Conservation (phyloP, 148 eudicot genomes). For the Cornus controversa region DNA sequence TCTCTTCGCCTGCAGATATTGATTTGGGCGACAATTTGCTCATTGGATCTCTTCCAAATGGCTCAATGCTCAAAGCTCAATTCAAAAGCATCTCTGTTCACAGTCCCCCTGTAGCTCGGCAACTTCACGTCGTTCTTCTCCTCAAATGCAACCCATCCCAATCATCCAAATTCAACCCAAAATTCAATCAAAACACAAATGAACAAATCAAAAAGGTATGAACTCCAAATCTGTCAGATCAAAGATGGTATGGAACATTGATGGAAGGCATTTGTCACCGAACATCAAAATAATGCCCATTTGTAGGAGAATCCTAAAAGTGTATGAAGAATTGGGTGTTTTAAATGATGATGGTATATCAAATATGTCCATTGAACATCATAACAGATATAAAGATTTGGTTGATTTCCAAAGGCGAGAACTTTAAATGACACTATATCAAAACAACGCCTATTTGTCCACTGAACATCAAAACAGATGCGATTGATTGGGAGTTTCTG, state of each 20-base stretch:
- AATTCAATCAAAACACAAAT: too few species aligned
- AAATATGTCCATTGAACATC: too few species aligned
- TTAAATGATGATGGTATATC: too few species aligned
- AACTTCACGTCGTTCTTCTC: slow-evolving; percentile 62
- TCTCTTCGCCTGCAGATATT: slow-evolving; percentile 55
- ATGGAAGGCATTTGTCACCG: slow-evolving; percentile 64
- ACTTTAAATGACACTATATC: too few species aligned
- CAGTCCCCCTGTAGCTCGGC: slow-evolving; percentile 63
- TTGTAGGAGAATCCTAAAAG: slow-evolving; percentile 54
- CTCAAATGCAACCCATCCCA: slow-evolving; percentile 24
- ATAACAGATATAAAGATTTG: too few species aligned
- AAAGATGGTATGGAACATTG: slow-evolving; percentile 30
- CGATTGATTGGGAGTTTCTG: too few species aligned
- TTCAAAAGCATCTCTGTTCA: slow-evolving; percentile 58
- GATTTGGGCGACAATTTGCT: slow-evolving; percentile 75
- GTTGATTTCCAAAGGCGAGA: too few species aligned
- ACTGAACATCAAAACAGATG: too few species aligned
- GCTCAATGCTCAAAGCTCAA: slow-evolving; percentile 8
- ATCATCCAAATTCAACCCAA: background rate
- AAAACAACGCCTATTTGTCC: too few species aligned
- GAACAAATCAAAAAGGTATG: too few species aligned
- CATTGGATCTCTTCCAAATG: slow-evolving; percentile 47
- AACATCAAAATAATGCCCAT: slow-evolving; percentile 66
- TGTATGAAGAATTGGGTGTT: slow-evolving; percentile 10
- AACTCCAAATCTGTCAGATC: background rate